phyloP scores from a whole-genome alignment of 371 early-diverging fungal species.

The Apophysomyces elegans region DNA sequence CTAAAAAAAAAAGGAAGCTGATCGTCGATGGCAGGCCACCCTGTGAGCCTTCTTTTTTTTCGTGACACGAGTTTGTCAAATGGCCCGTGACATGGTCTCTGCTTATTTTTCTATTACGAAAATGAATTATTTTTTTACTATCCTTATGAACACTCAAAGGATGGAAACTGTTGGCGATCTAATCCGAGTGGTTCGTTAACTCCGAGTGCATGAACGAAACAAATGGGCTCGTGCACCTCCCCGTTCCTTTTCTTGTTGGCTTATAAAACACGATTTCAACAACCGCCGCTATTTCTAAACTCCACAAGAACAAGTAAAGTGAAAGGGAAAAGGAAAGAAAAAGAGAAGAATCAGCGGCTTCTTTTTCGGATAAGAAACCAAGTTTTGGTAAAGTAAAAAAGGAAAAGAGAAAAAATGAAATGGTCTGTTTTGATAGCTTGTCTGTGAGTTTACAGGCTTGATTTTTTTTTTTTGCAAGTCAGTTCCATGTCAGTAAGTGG shows the following conservation, averaged over 20 bases:
- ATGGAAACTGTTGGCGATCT: neutral
- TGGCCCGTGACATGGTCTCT: neutral
- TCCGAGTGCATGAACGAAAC: neutral
- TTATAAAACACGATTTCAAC: neutral
- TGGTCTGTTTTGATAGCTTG: too few relatives aligned
- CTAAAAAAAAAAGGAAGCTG: neutral
- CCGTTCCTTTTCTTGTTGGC: neutral
- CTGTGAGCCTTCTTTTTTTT: constrained; percentile 5
- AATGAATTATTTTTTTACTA: constrained; percentile 1
- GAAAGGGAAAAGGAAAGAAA: too few relatives aligned
- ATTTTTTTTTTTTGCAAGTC: too few relatives aligned
- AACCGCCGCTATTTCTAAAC: too few relatives aligned
- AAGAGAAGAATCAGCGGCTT: too few relatives aligned
- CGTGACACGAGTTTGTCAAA: too few relatives aligned
- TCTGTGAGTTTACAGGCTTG: too few relatives aligned
- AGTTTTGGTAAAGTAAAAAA: too few relatives aligned
- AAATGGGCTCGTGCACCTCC: constrained; percentile 9
- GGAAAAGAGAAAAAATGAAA: too few relatives aligned
- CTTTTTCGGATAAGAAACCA: too few relatives aligned
- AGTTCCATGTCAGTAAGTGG: too few relatives aligned
- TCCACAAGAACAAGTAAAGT: too few relatives aligned
- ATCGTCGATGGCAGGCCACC: constrained; percentile 6
- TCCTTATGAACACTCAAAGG: neutral
- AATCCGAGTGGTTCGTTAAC: neutral
- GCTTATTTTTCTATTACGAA: neutral